These are phyloP conservation scores for Cercospora zeae-maydis DNA, from an alignment of 2,329 filamentous ascomycete species.

Conservation along the genomic window DNA sequence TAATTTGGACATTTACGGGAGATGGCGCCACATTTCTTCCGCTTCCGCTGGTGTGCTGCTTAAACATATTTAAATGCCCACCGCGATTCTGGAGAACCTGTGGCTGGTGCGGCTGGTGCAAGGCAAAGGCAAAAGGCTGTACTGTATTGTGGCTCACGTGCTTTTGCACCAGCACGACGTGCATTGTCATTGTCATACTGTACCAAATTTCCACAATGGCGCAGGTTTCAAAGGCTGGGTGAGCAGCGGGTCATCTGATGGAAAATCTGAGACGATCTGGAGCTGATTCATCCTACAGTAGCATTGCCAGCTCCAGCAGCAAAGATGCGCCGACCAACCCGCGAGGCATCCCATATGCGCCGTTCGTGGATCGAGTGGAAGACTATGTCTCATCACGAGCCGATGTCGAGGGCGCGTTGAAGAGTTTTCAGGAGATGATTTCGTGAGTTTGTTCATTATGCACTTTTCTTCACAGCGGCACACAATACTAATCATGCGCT, in stretches of 20 bases:
- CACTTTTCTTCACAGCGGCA: not conserved
- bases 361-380: slow-evolving; percentile 83
- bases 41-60: not conserved
- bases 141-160: not conserved
- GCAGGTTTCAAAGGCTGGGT: slow-evolving; percentile 1
- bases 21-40: not conserved
- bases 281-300: not conserved
- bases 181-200: not conserved
- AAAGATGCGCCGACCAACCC: slow-evolving; percentile 64
- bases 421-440: slow-evolving; percentile 90
- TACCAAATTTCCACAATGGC: not conserved
- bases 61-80: too few relatives aligned
- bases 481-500: not conserved
- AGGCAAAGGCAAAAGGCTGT: not conserved
- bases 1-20: not conserved
- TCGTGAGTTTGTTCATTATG: slow-evolving; percentile 55
- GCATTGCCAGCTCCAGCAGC: slow-evolving; percentile 26
- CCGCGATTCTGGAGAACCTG: not conserved
- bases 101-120: not conserved
- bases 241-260: not conserved
- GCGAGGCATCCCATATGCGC: slow-evolving; percentile 76
- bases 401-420: slow-evolving; percentile 76
- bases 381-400: slow-evolving; percentile 76
- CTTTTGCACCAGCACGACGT: not conserved
- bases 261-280: too few relatives aligned